phyloP scores from a whole-genome alignment of 2,329 filamentous ascomycete species.

The Colletotrichum noveboracense region DNA sequence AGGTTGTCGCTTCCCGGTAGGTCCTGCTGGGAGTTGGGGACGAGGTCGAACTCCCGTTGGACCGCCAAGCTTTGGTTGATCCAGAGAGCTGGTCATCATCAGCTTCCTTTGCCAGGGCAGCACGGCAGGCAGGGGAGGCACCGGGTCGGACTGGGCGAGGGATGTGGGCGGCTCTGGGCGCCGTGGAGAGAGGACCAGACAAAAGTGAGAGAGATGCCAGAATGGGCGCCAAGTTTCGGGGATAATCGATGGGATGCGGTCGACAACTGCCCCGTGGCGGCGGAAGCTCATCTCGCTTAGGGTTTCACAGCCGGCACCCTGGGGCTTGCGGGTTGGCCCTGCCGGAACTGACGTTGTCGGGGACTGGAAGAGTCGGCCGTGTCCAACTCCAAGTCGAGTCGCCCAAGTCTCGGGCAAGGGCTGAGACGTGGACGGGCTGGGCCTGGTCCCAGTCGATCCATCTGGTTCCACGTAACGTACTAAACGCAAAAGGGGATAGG shows the following conservation, averaged over 20 bases:
- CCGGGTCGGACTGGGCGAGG: not conserved
- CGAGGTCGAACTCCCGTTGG: not conserved
- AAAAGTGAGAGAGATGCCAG: not conserved
- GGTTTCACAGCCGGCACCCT: slow-evolving; percentile 17
- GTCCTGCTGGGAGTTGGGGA: not conserved
- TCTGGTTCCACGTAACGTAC: slow-evolving; percentile 16
- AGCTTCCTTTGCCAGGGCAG: not conserved
- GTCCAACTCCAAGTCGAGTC: not conserved
- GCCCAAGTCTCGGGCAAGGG: not conserved
- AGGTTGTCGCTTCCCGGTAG: slow-evolving; percentile 3
- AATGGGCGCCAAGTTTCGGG: not conserved
- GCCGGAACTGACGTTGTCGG: slow-evolving; percentile 7
- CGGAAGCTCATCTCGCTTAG: slow-evolving; percentile 24
- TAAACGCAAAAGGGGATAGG: slow-evolving; percentile 11
- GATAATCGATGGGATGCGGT: slow-evolving; percentile 11
- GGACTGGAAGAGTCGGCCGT: not conserved
- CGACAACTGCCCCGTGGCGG: slow-evolving; percentile 14
- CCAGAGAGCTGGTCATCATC: slow-evolving; percentile 4
- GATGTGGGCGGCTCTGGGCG: slow-evolving; percentile 14
- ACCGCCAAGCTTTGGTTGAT: slow-evolving; percentile 11
- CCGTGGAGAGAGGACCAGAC: not conserved
- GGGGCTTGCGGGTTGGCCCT: not conserved
- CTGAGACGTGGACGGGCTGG: slow-evolving; percentile 2
- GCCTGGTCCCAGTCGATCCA: slow-evolving; percentile 4
- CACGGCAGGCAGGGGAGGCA: not conserved